Percentiles rank a stretch among this genome's conserved stretches.
Conservation (phyloP, 176 grass and related monocot species). For the Juncus effusus region DNA sequence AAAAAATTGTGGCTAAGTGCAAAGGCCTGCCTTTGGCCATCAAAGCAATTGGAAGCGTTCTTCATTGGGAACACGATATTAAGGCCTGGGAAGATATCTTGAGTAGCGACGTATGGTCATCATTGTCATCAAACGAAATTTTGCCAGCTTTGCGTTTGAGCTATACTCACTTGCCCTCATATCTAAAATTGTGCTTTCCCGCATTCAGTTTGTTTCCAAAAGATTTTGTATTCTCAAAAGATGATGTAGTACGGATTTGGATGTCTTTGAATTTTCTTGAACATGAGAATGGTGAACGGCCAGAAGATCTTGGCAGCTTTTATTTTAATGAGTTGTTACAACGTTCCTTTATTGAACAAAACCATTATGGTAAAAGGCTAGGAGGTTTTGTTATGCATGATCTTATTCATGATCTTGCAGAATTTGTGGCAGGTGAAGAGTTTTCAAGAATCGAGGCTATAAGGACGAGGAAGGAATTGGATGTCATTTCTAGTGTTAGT, state of each 20-base stretch:
- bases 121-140: background rate
- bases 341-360: constrained; percentile 19
- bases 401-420: constrained; percentile 26
- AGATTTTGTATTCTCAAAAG: background rate
- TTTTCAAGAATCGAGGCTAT: background rate
- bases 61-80: constrained; percentile 12
- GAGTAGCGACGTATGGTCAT: constrained; percentile 29
- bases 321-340: constrained; percentile 25
- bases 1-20: constrained; percentile 10
- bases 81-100: constrained; percentile 13
- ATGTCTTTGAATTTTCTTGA: constrained; percentile 24
- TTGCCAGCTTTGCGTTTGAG: constrained; percentile 28
- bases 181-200: constrained; percentile 28
- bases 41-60: constrained; percentile 19
- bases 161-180: constrained; percentile 5
- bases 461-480: background rate
- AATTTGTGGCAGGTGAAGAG: constrained; percentile 8
- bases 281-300: background rate
- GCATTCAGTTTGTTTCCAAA: constrained; percentile 24
- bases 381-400: constrained; percentile 22
- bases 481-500: background rate
- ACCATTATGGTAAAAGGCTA: background rate
- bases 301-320: background rate
- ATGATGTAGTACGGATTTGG: constrained; percentile 22
- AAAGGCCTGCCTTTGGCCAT: constrained; percentile 34